Conservation (phyloP, 805 yeast genomes). For the Ogataea thermomethanolica region DNA sequence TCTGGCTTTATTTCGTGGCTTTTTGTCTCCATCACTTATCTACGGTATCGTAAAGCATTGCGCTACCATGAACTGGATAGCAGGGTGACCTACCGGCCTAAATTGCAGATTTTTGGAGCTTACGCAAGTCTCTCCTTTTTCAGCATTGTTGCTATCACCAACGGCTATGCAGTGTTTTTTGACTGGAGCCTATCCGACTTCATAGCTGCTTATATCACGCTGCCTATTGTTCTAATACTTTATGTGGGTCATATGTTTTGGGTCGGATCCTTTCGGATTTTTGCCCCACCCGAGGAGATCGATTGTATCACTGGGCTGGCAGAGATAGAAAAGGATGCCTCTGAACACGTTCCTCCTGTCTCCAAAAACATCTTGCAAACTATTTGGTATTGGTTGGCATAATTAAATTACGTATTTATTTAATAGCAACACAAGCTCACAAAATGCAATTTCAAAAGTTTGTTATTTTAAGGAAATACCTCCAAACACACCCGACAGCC, state of each 20-base stretch:
- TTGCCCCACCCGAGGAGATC: slow-evolving; percentile 51
- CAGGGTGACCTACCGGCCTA: slow-evolving; percentile 56
- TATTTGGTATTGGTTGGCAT: slow-evolving; percentile 44
- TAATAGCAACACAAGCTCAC: background rate
- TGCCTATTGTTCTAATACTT: slow-evolving; percentile 51
- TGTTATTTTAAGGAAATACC: too few species aligned
- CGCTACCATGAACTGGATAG: slow-evolving; percentile 47
- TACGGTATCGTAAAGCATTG: slow-evolving; percentile 66
- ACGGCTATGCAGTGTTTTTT: slow-evolving; percentile 69
- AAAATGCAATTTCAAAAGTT: too few species aligned
- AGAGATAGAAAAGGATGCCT: slow-evolving; percentile 53
- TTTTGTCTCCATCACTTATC: slow-evolving; percentile 47
- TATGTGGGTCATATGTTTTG: slow-evolving; percentile 57
- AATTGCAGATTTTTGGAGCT: slow-evolving; percentile 55
- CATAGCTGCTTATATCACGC: slow-evolving; percentile 68
- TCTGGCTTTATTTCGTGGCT: slow-evolving; percentile 69
- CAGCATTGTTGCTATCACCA: slow-evolving; percentile 56
- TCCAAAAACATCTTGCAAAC: slow-evolving; percentile 41
- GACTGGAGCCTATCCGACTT: slow-evolving; percentile 54
- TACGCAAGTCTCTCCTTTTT: slow-evolving; percentile 48
- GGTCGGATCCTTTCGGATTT: slow-evolving; percentile 42
- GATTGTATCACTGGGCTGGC: slow-evolving; percentile 61
- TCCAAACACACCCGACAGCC: too few species aligned
- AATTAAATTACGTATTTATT: background rate
- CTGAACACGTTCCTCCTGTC: slow-evolving; percentile 34